Base-by-base conservation (phyloP, 2,329 filamentous ascomycete genomes). In the Trichoderma sp. region DNA sequence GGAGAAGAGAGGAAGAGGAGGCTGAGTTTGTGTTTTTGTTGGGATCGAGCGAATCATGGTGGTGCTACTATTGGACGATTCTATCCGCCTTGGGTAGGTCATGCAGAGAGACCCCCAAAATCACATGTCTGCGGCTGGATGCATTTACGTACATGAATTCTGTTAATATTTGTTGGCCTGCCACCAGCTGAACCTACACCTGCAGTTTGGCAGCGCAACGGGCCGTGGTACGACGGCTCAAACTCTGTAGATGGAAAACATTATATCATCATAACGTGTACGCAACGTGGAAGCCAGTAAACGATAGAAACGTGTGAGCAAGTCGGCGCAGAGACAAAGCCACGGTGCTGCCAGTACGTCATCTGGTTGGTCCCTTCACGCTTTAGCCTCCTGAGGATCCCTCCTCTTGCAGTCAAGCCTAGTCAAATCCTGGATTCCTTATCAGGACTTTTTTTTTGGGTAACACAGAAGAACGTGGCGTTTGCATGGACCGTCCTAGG, bases 381-480 rank as follows among this genome's bases (percentile, higher is more conserved):
- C 33, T 16, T 65, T 62, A 62, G 43, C 43, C 43, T 62, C 29
- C 31, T 62, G 13, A 29, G 47, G 60, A 52, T 52, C 43, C 60
- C 60, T 35, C 60, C 31, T 52, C 16, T 24, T 19, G 7, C 7
- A 43, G 47, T 21, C 43, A 29, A 33, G 43, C 43, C 43, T 55
- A 64, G 61, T 40, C 7, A 10, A 43, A 43, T 43, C 40, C 40
- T 43, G 31, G 52, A 43, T 64, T 49, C 61, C 61, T 64, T 64
- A 64, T 64, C 61, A 37, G 33, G 40, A 21, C 21, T 21, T 21
- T 24, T 37, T 24, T 40, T 31, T 43, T 24, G 47, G 55, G 55
- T 35, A 31, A 29, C 29, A 57, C 29, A 61, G 49, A 65, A 65
- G n/a, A 65, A 53, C 62, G 62, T 65, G 62, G 62, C 62, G 62